Evolutionary conservation across 2,329 filamentous ascomycete species (phyloP).

Genomic region (Neopestalotiopsis sp.): DNA sequence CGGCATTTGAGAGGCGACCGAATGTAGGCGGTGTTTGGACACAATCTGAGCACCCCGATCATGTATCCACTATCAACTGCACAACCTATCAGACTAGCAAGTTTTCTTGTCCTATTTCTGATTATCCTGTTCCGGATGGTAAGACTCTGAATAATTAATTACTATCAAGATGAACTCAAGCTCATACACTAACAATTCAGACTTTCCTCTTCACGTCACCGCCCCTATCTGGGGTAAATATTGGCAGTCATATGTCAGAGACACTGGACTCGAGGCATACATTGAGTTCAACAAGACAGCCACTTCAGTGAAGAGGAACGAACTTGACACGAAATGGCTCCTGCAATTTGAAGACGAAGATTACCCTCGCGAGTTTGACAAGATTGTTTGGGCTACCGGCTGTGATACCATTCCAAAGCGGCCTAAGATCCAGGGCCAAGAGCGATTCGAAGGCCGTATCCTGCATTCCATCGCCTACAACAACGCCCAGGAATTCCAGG

Average conservation of each 20-base stretch:
- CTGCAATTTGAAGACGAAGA: constrained; percentile 8
- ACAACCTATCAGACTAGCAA: constrained; percentile 12
- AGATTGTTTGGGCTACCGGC: constrained; percentile 14
- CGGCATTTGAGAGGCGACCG: constrained; percentile 10
- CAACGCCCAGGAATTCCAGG: neutral
- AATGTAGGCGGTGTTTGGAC: constrained; percentile 1
- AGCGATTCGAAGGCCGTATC: constrained; percentile 8
- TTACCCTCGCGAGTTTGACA: constrained; percentile 11
- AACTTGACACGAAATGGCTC: constrained; percentile 9
- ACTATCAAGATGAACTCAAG: neutral
- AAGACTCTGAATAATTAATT: neutral
- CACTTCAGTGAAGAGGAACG: neutral
- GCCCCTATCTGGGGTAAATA: constrained; percentile 6
- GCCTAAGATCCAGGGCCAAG: neutral
- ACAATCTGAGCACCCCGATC: neutral
- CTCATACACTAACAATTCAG: neutral
- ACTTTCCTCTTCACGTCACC: constrained; percentile 10
- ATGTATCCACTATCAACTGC: constrained; percentile 3
- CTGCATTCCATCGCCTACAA: constrained; percentile 5
- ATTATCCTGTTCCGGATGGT: constrained; percentile 15
- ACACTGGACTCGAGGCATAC: constrained; percentile 7
- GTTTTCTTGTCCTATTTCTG: constrained; percentile 7
- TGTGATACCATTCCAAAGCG: constrained; percentile 6
- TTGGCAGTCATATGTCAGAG: constrained; percentile 3
- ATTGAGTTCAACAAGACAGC: constrained; percentile 18